Percentiles rank a stretch among this genome's conserved stretches.
Evolutionary conservation across 306 rosid species (phyloP).

Genomic region (Rubus idaeus): DNA sequence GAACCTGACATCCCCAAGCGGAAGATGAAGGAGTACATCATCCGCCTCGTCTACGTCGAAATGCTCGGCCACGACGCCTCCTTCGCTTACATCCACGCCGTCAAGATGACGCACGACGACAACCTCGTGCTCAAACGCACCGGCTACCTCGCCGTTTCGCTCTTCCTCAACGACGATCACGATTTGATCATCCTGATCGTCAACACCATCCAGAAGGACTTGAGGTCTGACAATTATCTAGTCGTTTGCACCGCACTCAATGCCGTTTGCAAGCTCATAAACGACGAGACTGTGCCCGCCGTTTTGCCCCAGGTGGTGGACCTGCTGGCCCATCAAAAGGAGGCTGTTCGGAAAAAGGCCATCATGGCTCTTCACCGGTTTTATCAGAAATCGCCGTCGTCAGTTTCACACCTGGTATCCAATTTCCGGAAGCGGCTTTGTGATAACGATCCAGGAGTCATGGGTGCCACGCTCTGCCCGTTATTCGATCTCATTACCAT

Average conservation of each 20-base stretch:
- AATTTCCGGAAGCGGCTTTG: conserved; percentile 76
- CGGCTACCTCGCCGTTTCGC: conserved; percentile 91
- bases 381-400: conserved; percentile 67
- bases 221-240: conserved; percentile 77
- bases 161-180: conserved; percentile 76
- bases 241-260: conserved; percentile 85
- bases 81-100: conserved; percentile 93
- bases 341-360: conserved; percentile 84
- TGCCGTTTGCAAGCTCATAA: conserved; percentile 77
- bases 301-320: conserved; percentile 87
- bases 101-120: conserved; percentile 94
- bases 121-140: conserved; percentile 71
- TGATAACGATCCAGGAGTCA: conserved; percentile 93
- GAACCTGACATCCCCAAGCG: conserved; percentile 90
- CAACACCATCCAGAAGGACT: conserved; percentile 94
- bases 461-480: conserved; percentile 91
- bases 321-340: conserved; percentile 68
- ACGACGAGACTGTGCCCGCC: conserved; percentile 94
- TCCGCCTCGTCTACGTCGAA: conserved; percentile 84
- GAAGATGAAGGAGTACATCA: conserved; percentile 93
- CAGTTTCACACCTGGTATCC: conserved; percentile 69
- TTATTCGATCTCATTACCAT: conserved; percentile 57
- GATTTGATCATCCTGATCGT: conserved; percentile 91
- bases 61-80: conserved; percentile 97
- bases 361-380: conserved; percentile 93